Percentiles rank a stretch among this genome's conserved stretches.
phyloP scores from a whole-genome alignment of 2,329 filamentous ascomycete genomes.

The Clarireedia monteithiana region DNA sequence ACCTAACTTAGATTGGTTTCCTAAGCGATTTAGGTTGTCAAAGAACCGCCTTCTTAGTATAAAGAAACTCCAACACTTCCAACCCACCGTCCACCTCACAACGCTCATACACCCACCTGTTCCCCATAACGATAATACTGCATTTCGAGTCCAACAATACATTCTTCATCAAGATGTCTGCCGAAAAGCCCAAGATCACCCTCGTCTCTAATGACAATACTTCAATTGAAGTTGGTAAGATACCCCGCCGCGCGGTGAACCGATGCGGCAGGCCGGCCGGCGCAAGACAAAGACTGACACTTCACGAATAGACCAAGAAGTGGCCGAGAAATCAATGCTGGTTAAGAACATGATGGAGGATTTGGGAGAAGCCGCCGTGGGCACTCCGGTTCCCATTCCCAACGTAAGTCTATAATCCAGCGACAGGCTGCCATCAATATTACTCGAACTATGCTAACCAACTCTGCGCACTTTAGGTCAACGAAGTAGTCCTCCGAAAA shows the following conservation, averaged over 20 bases:
- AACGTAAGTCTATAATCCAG: conserved; percentile 47
- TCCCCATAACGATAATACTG: neutral
- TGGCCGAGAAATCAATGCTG: conserved; percentile 85
- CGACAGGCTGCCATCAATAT: neutral
- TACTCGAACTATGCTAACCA: neutral
- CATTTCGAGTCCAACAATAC: neutral
- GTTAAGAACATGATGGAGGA: conserved; percentile 99
- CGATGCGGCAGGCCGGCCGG: neutral
- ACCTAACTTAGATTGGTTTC: too few species aligned
- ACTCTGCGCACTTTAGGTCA: conserved; percentile 51
- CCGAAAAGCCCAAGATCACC: conserved; percentile 31
- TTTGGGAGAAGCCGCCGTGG: conserved; percentile 55
- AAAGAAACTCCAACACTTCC: too few species aligned
- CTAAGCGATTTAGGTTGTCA: too few species aligned
- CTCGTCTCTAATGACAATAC: conserved; percentile 43
- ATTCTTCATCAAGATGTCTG: conserved; percentile 27
- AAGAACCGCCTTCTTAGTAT: too few species aligned
- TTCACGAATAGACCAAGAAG: conserved; percentile 57
- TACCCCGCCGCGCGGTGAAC: conserved; percentile 11
- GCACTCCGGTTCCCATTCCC: conserved; percentile 65
- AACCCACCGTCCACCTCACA: neutral
- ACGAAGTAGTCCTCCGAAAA: conserved; percentile 88
- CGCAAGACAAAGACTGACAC: conserved; percentile 10
- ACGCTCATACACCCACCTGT: conserved; percentile 1
- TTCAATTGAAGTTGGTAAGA: conserved; percentile 42